Base-by-base conservation (phyloP, 2,329 filamentous ascomycete genomes). In the Ambrosiella xylebori region DNA sequence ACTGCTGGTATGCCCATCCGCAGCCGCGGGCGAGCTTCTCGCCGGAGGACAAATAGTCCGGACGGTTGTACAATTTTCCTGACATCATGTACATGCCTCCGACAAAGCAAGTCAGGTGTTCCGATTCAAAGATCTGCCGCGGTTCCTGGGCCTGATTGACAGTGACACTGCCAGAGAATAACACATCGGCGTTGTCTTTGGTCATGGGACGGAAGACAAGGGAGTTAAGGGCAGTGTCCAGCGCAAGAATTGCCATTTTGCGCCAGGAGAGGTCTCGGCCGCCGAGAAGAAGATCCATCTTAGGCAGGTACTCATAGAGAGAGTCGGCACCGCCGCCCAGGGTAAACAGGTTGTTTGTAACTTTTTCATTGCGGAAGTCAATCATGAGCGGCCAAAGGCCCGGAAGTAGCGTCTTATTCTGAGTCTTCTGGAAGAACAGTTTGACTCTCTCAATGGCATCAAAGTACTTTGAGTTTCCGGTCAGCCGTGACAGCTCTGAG, bases 381-480 rank as follows among this genome's bases (percentile, higher is more conserved):
- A 91, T 70, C 54, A 73, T 71, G 17, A 77, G 74, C 1, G 85
- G 86, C 84, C 84, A 93, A 73, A 93, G 76, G 2, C 88, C 87
- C 0, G 86, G 86, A 5, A 91, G 68, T n/a, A 71, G 73, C 0
- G 86, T 89, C 3, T 74, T 68, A 64, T 82, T 80, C 69, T 93
- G 87, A 56, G 79, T 78, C 44, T 74, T 71, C 57, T 84, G 76
- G n/a, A 94, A 74, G 19, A 82, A 77, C 59, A 84, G 76, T 7
- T 84, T 86, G 53, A 94, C 80, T 8, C 85, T 78, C 59, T 84
- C 82, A 58, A 88, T 77, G 1, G 86, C 86, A 66, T 90, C 86
- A 50, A 44, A 50, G 45, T 57, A 57, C 56, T 58, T 88, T 55
- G 76, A 69, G 60, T 89, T 75, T 40, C 80, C 80, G 0, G 86